These are phyloP conservation scores for Prunus padus DNA, from an alignment of 306 rosid genomes.

Conservation along the genomic window DNA sequence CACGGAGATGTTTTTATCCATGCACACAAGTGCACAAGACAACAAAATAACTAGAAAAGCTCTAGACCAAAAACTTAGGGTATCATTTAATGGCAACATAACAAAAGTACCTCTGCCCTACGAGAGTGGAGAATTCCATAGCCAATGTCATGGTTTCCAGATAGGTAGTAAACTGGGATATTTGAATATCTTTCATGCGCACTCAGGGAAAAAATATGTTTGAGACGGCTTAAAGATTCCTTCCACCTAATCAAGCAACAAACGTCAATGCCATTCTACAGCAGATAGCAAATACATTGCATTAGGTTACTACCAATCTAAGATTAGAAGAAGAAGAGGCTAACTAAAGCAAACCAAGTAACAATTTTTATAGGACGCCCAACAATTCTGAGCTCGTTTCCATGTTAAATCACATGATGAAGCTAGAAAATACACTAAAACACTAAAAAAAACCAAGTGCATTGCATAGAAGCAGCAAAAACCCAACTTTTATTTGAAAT, in stretches of 20 bases:
- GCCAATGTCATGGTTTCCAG: constrained; percentile 92
- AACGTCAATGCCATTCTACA: constrained; percentile 25
- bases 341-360: not conserved
- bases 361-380: not conserved
- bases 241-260: constrained; percentile 61
- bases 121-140: constrained; percentile 50
- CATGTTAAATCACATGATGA: not conserved
- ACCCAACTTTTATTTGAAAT: not conserved
- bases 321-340: not conserved
- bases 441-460: not conserved
- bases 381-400: not conserved
- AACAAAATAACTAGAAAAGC: not conserved
- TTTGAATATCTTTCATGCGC: constrained; percentile 42
- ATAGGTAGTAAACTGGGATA: constrained; percentile 48
- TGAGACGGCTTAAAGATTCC: constrained; percentile 66
- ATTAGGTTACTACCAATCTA: constrained; percentile 6
- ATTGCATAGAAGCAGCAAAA: constrained; percentile 1
- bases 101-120: constrained; percentile 51
- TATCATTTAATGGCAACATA: constrained; percentile 9
- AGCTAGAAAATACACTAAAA: not conserved
- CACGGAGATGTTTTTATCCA: not conserved
- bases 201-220: constrained; percentile 60
- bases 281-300: constrained; percentile 8
- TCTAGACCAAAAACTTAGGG: constrained; percentile 6
- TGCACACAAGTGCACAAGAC: not conserved